phyloP scores from a whole-genome alignment of 148 eudicot species.

The Rhododendron henanense region DNA sequence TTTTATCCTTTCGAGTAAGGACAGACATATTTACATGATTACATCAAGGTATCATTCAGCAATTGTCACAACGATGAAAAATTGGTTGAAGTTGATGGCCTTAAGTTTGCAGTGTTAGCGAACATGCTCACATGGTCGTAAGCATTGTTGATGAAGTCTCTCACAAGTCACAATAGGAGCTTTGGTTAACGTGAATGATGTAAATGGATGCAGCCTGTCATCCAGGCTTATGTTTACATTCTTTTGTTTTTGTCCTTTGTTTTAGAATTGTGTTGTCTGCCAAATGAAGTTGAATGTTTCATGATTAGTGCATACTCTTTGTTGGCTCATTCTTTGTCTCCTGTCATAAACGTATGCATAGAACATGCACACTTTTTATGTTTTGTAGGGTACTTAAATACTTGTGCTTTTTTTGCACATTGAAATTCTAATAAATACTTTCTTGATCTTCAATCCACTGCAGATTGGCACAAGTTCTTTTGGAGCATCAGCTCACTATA shows the following conservation, averaged over 20 bases:
- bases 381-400: background rate
- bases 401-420: background rate
- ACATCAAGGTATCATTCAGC: background rate
- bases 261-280: slow-evolving; percentile 1
- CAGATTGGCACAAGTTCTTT: slow-evolving; percentile 75
- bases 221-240: background rate
- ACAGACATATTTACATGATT: background rate
- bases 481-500: slow-evolving; percentile 85
- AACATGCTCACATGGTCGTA: background rate
- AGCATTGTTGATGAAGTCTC: background rate
- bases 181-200: background rate
- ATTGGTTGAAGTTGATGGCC: background rate
- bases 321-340: background rate
- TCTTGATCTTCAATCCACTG: slow-evolving; percentile 17
- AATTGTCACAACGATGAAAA: background rate
- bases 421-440: background rate
- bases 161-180: background rate
- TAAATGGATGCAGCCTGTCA: background rate
- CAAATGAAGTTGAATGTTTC: background rate
- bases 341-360: background rate
- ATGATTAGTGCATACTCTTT: background rate
- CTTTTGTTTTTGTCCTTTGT: background rate
- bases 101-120: background rate
- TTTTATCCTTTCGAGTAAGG: background rate
- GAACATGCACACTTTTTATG: background rate